Percentiles rank a stretch among this genome's conserved stretches.
Conservation (phyloP, 257 asterid genomes). For the Ophiorrhiza pumila region DNA sequence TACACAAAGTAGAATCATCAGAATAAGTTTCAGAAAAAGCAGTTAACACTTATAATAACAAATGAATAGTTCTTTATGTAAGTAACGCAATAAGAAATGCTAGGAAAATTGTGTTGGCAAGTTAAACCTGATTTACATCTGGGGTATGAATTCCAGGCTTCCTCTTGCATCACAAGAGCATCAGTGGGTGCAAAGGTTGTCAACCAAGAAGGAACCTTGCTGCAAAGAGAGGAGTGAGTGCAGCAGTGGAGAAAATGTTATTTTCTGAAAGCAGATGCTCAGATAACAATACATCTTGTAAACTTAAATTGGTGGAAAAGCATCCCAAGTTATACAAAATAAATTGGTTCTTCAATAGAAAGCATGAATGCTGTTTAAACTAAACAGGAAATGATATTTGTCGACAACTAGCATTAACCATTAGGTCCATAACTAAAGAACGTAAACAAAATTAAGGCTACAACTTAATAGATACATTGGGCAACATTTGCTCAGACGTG, state of each 20-base stretch:
- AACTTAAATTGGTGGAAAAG: neutral
- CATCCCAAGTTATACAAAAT: neutral
- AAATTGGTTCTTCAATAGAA: neutral
- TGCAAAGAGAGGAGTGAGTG: slow-evolving; percentile 27
- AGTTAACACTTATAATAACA: neutral
- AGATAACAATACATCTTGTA: neutral
- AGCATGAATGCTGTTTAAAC: neutral
- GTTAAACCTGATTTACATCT: slow-evolving; percentile 69
- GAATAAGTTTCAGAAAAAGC: slow-evolving; percentile 11
- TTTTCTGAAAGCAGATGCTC: neutral
- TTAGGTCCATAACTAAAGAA: neutral
- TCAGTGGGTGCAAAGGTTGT: slow-evolving; percentile 68
- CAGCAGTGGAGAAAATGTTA: neutral
- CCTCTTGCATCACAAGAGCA: slow-evolving; percentile 91
- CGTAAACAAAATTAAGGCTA: neutral
- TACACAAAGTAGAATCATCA: slow-evolving; percentile 21
- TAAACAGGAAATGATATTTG: neutral
- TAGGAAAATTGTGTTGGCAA: neutral
- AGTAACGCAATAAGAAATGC: slow-evolving; percentile 5
- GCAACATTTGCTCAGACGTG: slow-evolving; percentile 5
- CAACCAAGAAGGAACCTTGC: slow-evolving; percentile 90
- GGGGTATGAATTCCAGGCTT: slow-evolving; percentile 93
- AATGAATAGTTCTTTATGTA: neutral
- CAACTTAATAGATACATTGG: neutral
- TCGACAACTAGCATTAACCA: neutral